phyloP scores from a whole-genome alignment of 306 rosid species.

The Begonia fuchsioides region DNA sequence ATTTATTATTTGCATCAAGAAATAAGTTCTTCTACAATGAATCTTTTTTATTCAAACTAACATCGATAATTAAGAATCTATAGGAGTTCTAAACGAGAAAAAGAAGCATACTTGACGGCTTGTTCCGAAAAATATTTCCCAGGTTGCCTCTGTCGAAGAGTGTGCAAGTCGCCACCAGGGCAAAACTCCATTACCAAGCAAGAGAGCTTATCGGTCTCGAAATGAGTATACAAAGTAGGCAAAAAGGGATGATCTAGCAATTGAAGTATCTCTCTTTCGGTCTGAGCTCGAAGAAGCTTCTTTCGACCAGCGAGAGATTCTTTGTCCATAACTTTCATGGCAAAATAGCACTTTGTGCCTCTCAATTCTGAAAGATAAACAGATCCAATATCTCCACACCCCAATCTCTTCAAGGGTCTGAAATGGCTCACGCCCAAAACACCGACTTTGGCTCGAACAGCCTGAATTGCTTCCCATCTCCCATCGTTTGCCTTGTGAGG shows the following conservation, averaged over 20 bases:
- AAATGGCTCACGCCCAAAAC: slow-evolving; percentile 32
- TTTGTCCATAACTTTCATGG: slow-evolving; percentile 46
- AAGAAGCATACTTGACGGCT: slow-evolving; percentile 27
- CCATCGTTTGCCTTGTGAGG: slow-evolving; percentile 46
- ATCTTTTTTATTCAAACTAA: too few species aligned
- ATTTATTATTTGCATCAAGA: too few species aligned
- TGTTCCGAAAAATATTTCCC: slow-evolving; percentile 42
- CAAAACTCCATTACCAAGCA: slow-evolving; percentile 50
- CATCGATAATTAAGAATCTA: too few species aligned
- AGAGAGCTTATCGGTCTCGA: slow-evolving; percentile 22
- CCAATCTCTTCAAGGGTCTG: slow-evolving; percentile 37
- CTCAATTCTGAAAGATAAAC: slow-evolving; percentile 39
- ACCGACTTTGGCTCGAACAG: slow-evolving; percentile 28
- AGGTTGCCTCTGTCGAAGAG: slow-evolving; percentile 43
- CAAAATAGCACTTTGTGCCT: slow-evolving; percentile 41
- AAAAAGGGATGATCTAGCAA: slow-evolving; percentile 44
- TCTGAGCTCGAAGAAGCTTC: slow-evolving; percentile 44
- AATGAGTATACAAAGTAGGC: slow-evolving; percentile 22
- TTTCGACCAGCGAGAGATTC: slow-evolving; percentile 35
- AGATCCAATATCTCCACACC: slow-evolving; percentile 46
- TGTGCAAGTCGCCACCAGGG: slow-evolving; percentile 49
- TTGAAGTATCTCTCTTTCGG: slow-evolving; percentile 41
- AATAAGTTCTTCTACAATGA: too few species aligned
- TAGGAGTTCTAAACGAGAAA: background rate
- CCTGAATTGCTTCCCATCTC: slow-evolving; percentile 44